A percentile compares a stretch with the other conserved stretches of the same genome.
Conservation (phyloP, 169 alveolate genomes). For the Cyclospora cayetanensis region DNA sequence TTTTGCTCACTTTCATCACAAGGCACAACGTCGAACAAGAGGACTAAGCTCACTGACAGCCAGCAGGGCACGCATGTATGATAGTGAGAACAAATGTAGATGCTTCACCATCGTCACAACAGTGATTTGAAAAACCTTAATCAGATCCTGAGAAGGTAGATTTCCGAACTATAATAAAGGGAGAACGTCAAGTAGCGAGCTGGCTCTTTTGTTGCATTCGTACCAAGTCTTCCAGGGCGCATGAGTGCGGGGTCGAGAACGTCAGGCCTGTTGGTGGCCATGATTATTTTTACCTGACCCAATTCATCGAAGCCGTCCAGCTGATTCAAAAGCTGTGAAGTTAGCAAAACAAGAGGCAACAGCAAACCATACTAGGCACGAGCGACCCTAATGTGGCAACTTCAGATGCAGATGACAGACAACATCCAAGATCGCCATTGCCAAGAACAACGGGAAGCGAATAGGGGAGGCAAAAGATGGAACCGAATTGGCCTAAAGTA, state of each 20-base stretch:
- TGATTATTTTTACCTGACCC: slow-evolving; percentile 99
- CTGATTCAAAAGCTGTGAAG: slow-evolving; percentile 90
- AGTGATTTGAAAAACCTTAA: too few relatives aligned
- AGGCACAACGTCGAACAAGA: too few relatives aligned
- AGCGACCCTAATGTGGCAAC: neutral
- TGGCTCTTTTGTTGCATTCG: neutral
- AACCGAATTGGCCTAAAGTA: too few relatives aligned
- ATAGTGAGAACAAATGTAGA: too few relatives aligned
- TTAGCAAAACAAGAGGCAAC: neutral
- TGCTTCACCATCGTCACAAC: too few relatives aligned
- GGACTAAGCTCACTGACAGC: too few relatives aligned
- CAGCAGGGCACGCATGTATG: too few relatives aligned
- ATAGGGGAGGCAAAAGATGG: too few relatives aligned
- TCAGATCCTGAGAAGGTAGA: too few relatives aligned
- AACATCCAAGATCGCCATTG: neutral
- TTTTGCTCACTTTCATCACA: too few relatives aligned
- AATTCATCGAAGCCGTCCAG: slow-evolving; percentile 99
- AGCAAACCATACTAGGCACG: too few relatives aligned
- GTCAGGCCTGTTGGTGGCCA: slow-evolving; percentile 99
- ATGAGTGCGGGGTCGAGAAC: slow-evolving; percentile 99
- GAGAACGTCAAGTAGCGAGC: neutral
- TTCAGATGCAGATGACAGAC: neutral
- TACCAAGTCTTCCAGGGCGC: slow-evolving; percentile 99
- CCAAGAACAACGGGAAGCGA: too few relatives aligned
- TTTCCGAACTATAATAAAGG: neutral